These are phyloP conservation scores for Corymbia maculata DNA, from an alignment of 345 rosid genomes.

Conservation along the genomic window DNA sequence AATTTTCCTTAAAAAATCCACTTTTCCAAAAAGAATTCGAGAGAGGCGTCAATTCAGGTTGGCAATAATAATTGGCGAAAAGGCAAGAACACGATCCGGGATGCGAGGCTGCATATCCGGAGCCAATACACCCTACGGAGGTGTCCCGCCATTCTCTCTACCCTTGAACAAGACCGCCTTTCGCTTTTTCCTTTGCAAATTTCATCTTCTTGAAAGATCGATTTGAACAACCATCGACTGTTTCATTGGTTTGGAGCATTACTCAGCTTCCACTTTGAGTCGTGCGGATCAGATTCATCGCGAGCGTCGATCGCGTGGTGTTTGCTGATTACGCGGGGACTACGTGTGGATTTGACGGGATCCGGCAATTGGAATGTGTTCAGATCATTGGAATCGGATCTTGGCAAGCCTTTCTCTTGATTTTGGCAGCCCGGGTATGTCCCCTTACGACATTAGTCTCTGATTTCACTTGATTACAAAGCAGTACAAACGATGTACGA, in stretches of 20 bases:
- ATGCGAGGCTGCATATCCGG: background rate
- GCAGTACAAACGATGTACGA: no score
- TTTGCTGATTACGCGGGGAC: background rate
- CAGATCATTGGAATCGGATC: background rate
- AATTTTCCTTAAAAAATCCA: background rate
- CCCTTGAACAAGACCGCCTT: background rate
- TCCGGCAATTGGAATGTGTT: no score
- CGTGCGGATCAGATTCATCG: background rate
- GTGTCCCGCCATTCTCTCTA: background rate
- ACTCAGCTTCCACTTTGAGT: background rate
- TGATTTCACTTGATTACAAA: background rate
- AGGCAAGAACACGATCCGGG: background rate
- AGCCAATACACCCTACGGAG: background rate
- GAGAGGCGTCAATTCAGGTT: background rate
- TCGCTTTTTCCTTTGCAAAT: background rate
- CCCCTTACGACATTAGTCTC: background rate
- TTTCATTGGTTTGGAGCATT: background rate
- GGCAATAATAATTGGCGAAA: background rate
- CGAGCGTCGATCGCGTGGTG: background rate
- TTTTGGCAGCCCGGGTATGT: background rate
- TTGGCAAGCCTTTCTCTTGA: no score
- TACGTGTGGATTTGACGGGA: background rate
- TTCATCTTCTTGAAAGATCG: background rate
- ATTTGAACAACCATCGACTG: background rate
- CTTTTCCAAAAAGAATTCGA: background rate